Percentiles rank a stretch among this genome's conserved stretches.
These are phyloP conservation scores for Leptomonas pyrrhocoris DNA, from an alignment of 208 protist genomes.

Conservation along the genomic window DNA sequence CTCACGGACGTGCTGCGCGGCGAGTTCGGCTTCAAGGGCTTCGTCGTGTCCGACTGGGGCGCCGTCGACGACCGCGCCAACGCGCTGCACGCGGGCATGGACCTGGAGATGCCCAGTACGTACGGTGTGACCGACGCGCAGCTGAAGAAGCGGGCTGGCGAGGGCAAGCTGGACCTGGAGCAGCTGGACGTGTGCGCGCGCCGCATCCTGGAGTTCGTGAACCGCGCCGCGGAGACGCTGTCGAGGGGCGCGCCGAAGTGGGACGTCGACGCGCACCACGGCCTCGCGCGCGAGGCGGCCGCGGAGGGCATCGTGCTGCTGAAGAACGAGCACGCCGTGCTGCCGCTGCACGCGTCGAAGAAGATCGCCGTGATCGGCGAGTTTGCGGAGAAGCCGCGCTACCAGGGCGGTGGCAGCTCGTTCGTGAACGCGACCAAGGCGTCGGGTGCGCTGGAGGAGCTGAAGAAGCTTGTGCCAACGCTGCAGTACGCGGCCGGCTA, in stretches of 20 bases:
- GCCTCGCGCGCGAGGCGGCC: slow-evolving; percentile 40
- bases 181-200: slow-evolving; percentile 23
- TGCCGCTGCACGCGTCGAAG: slow-evolving; percentile 23
- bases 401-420: slow-evolving; percentile 38
- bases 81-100: slow-evolving; percentile 42
- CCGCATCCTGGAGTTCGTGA: slow-evolving; percentile 14
- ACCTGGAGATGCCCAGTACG: slow-evolving; percentile 61
- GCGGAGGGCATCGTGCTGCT: slow-evolving; percentile 48
- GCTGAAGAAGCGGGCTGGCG: slow-evolving; percentile 25
- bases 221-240: slow-evolving; percentile 11
- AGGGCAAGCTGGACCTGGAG: slow-evolving; percentile 42
- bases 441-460: slow-evolving; percentile 14
- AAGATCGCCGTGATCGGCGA: slow-evolving; percentile 33
- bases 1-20: slow-evolving; percentile 44
- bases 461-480: slow-evolving; percentile 1
- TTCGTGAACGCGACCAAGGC: slow-evolving; percentile 15
- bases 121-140: slow-evolving; percentile 25
- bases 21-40: slow-evolving; percentile 52
- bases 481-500: slow-evolving; percentile 24
- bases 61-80: slow-evolving; percentile 53
- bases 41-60: slow-evolving; percentile 58
- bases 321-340: slow-evolving; percentile 48
- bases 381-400: slow-evolving; percentile 25
- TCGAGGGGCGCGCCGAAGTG: slow-evolving; percentile 17
- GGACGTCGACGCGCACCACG: slow-evolving; percentile 34